A percentile compares a stretch with the other conserved stretches of the same genome.
phyloP scores from a whole-genome alignment of 2,329 filamentous ascomycete genomes.

The Epichloe typhina region DNA sequence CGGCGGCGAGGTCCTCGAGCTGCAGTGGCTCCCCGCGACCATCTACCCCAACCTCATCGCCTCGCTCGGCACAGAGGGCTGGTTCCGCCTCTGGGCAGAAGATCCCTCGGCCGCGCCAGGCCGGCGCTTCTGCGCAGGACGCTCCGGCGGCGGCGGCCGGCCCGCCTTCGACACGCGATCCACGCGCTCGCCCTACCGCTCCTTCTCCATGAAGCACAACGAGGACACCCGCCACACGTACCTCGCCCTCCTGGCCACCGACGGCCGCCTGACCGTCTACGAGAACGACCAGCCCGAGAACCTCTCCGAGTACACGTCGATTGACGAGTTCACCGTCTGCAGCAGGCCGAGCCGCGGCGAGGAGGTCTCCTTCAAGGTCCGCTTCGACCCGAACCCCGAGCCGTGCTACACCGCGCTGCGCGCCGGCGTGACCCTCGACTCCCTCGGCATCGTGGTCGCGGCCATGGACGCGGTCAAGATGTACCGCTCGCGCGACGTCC shows the following conservation, averaged over 20 bases:
- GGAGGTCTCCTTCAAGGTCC: conserved; percentile 74
- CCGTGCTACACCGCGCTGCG: conserved; percentile 65
- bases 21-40: conserved; percentile 87
- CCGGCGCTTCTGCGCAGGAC: conserved; percentile 62
- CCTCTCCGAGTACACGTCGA: conserved; percentile 57
- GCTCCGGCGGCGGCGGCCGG: conserved; percentile 29
- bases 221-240: conserved; percentile 71
- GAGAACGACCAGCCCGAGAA: conserved; percentile 80
- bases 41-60: conserved; percentile 76
- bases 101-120: conserved; percentile 70
- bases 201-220: conserved; percentile 73
- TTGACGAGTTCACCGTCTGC: conserved; percentile 68
- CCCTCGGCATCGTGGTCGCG: conserved; percentile 70
- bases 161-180: conserved; percentile 43
- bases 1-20: conserved; percentile 80
- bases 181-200: conserved; percentile 54
- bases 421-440: conserved; percentile 69
- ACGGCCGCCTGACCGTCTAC: conserved; percentile 66
- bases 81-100: conserved; percentile 87
- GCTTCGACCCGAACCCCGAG: conserved; percentile 78
- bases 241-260: conserved; percentile 71
- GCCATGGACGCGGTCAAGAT: conserved; percentile 74
- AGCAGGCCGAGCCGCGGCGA: conserved; percentile 62
- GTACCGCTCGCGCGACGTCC: conserved; percentile 58
- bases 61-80: conserved; percentile 79